phyloP scores from a whole-genome alignment of 768 basidiomycete genomes.

The Crucibulum laeve region DNA sequence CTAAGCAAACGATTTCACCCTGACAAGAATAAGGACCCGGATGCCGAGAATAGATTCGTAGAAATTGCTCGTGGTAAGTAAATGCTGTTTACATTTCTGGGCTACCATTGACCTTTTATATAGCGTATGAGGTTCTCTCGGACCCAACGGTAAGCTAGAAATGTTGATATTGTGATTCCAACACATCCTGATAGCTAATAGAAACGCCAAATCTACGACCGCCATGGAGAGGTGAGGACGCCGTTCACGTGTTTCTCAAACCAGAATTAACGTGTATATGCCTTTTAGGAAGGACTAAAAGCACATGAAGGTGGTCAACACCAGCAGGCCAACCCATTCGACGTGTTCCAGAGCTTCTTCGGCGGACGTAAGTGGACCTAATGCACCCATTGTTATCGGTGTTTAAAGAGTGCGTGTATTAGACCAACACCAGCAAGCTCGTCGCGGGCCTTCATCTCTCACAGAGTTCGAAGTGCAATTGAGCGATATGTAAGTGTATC shows the following conservation, averaged over 20 bases:
- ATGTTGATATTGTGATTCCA: background rate
- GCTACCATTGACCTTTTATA: constrained; percentile 3
- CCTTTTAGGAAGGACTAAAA: constrained; percentile 76
- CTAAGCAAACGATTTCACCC: constrained; percentile 89
- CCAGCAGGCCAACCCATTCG: constrained; percentile 86
- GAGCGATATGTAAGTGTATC: constrained; percentile 64
- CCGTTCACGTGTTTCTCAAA: background rate
- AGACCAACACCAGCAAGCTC: constrained; percentile 59
- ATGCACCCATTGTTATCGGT: background rate
- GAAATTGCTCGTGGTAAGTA: constrained; percentile 82
- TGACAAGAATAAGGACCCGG: constrained; percentile 89
- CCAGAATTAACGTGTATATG: constrained; percentile 8
- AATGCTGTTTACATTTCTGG: background rate
- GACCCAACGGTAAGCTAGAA: constrained; percentile 60
- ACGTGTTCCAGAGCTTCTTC: constrained; percentile 92
- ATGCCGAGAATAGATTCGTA: constrained; percentile 82
- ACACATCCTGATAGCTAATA: constrained; percentile 22
- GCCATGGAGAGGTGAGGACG: constrained; percentile 73
- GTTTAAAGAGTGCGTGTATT: background rate
- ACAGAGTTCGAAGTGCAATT: constrained; percentile 85
- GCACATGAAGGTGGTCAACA: constrained; percentile 86
- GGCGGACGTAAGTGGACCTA: constrained; percentile 58
- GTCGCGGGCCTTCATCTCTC: constrained; percentile 71
- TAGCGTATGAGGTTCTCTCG: constrained; percentile 94
- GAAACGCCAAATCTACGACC: constrained; percentile 94